phyloP scores from a whole-genome alignment of 1,284 basidiomycete genomes.

The Pyrrhoderma noxium region DNA sequence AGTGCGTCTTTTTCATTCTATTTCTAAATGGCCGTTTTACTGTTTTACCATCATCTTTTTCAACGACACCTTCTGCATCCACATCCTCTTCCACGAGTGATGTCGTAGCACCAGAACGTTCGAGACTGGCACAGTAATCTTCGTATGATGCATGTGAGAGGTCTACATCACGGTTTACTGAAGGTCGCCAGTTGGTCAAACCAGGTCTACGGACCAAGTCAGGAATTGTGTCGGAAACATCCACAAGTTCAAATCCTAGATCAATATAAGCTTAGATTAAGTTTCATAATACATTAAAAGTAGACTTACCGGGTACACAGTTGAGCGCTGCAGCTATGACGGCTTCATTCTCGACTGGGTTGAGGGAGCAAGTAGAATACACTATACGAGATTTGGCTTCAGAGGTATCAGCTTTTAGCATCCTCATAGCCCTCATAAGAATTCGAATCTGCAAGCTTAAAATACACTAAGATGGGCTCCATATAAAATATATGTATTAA shows the following conservation, averaged over 20 bases:
- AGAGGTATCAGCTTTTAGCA: conserved; percentile 62
- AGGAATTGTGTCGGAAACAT: conserved; percentile 68
- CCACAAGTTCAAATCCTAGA: conserved; percentile 74
- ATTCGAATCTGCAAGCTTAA: conserved; percentile 86
- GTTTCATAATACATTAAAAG: not conserved
- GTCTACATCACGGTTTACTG: conserved; percentile 40
- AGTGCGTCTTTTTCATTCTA: conserved; percentile 66
- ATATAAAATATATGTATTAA: conserved; percentile 1
- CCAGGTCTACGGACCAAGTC: conserved; percentile 72
- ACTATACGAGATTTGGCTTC: conserved; percentile 68
- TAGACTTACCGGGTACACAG: conserved; percentile 51
- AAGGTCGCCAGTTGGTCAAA: conserved; percentile 68
- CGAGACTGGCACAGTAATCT: conserved; percentile 43
- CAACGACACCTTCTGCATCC: not conserved
- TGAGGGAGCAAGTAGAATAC: conserved; percentile 97
- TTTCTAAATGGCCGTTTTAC: conserved; percentile 37
- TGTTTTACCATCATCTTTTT: not conserved
- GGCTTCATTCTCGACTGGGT: conserved; percentile 97
- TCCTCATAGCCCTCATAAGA: conserved; percentile 83
- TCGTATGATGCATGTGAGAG: conserved; percentile 47
- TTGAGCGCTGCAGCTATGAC: conserved; percentile 84
- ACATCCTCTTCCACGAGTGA: not conserved
- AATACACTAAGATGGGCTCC: not conserved
- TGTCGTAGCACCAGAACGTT: conserved; percentile 25
- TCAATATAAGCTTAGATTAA: conserved; percentile 2